These are phyloP conservation scores for Fusarium sp. DNA, from an alignment of 2,329 filamentous ascomycete genomes.

Conservation along the genomic window DNA sequence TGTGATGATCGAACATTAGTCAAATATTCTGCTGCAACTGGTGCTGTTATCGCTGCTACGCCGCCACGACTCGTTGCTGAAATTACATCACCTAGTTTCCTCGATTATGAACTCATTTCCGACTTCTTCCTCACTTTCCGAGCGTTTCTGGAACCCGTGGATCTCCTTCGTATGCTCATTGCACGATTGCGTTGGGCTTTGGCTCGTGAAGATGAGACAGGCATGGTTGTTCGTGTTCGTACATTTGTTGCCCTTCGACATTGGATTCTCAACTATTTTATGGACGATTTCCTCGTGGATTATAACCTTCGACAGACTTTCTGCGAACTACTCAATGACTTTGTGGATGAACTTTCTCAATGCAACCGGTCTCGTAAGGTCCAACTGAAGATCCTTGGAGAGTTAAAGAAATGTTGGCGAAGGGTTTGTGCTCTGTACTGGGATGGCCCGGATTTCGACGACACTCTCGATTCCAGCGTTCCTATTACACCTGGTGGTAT, in stretches of 20 bases:
- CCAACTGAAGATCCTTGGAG: constrained; percentile 86
- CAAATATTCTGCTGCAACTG: constrained; percentile 77
- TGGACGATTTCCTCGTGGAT: constrained; percentile 89
- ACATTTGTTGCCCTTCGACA: constrained; percentile 96
- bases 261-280: constrained; percentile 98
- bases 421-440: constrained; percentile 90
- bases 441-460: constrained; percentile 78
- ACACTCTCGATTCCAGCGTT: constrained; percentile 70
- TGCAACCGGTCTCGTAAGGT: constrained; percentile 62
- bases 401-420: constrained; percentile 98
- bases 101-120: constrained; percentile 96
- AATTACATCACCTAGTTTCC: constrained; percentile 94
- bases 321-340: constrained; percentile 81
- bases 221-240: constrained; percentile 93
- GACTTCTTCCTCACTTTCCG: constrained; percentile 98
- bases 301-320: constrained; percentile 80
- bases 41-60: constrained; percentile 88
- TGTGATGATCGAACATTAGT: constrained; percentile 85
- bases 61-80: constrained; percentile 92
- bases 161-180: constrained; percentile 86
- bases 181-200: constrained; percentile 90
- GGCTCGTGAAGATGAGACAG: constrained; percentile 81
- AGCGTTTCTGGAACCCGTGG: constrained; percentile 80
- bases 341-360: constrained; percentile 67
- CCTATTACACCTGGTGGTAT: constrained; percentile 83